Conservation (phyloP, 805 yeast species). For the Nakazawaea molendinolei region DNA sequence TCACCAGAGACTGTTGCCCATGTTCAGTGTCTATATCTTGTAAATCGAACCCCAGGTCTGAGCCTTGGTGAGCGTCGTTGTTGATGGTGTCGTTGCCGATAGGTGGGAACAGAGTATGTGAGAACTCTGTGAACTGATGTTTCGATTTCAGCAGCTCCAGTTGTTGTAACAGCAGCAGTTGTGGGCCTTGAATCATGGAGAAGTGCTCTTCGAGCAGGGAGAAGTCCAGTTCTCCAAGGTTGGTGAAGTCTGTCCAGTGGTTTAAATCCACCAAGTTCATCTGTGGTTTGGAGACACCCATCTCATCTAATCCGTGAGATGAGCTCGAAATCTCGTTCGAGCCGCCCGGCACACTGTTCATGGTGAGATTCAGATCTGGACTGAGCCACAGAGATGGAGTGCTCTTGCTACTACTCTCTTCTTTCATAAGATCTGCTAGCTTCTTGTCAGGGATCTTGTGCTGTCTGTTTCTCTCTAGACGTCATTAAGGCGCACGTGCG, state of each 20-base stretch:
- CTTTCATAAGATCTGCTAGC: no score
- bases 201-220: conserved; percentile 8
- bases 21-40: not conserved
- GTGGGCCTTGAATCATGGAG: conserved; percentile 1
- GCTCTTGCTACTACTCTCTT: no score
- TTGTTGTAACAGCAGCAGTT: not conserved
- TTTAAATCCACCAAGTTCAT: conserved; percentile 3
- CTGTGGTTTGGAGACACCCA: not conserved
- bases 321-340: no score
- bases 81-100: not conserved
- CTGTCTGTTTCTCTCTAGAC: no score
- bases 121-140: conserved; percentile 10
- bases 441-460: no score
- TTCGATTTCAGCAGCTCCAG: not conserved
- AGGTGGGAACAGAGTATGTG: conserved; percentile 11
- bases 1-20: conserved; percentile 19
- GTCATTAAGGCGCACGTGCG: no score
- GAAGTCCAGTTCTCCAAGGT: conserved; percentile 8
- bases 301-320: no score
- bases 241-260: conserved; percentile 8
- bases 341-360: no score
- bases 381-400: no score
- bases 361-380: no score
- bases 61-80: no score
- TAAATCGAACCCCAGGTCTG: no score